Percentiles rank a stretch among this genome's conserved stretches.
These are phyloP conservation scores for Cryptococcus maquisensis DNA, from an alignment of 1,284 basidiomycete species.

Conservation along the genomic window DNA sequence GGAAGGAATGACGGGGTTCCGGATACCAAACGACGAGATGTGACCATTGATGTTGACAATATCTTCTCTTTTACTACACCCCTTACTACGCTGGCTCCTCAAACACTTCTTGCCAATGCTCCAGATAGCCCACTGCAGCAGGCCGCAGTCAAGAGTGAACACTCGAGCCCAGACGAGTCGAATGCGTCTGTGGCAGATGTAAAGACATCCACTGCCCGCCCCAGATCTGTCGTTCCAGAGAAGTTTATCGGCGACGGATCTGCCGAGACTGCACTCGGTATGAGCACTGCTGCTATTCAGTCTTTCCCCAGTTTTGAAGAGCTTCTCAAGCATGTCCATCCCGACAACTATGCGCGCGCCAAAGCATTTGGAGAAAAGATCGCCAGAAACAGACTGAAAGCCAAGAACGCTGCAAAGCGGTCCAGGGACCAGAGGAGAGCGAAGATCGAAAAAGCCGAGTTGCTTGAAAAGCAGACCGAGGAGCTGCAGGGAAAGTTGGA, in stretches of 20 bases:
- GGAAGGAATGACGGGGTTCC: neutral
- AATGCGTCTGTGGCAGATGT: neutral
- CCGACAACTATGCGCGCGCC: conserved; percentile 19
- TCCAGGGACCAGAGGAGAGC: conserved; percentile 31
- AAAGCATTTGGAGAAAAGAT: conserved; percentile 34
- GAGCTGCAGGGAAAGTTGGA: conserved; percentile 18
- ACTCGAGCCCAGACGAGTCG: neutral
- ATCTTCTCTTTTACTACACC: too few species aligned
- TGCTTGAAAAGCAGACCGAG: conserved; percentile 26
- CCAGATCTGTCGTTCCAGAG: conserved; percentile 33
- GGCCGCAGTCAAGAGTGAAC: neutral
- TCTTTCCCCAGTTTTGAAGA: conserved; percentile 26
- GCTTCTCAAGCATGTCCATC: conserved; percentile 21
- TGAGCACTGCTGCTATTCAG: conserved; percentile 23
- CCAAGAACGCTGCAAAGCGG: conserved; percentile 36
- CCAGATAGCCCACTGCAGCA: neutral
- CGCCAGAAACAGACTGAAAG: conserved; percentile 30
- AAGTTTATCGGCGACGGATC: conserved; percentile 32
- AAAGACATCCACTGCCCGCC: conserved; percentile 22
- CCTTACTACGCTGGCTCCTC: too few species aligned
- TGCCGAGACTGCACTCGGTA: conserved; percentile 26
- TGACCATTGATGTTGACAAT: neutral
- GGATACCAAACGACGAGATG: neutral
- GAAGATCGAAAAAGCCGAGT: conserved; percentile 23
- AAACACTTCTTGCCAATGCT: too few species aligned